These are phyloP conservation scores for Dactylellina drechsleri DNA, from an alignment of 2,329 filamentous ascomycete species.

Conservation along the genomic window DNA sequence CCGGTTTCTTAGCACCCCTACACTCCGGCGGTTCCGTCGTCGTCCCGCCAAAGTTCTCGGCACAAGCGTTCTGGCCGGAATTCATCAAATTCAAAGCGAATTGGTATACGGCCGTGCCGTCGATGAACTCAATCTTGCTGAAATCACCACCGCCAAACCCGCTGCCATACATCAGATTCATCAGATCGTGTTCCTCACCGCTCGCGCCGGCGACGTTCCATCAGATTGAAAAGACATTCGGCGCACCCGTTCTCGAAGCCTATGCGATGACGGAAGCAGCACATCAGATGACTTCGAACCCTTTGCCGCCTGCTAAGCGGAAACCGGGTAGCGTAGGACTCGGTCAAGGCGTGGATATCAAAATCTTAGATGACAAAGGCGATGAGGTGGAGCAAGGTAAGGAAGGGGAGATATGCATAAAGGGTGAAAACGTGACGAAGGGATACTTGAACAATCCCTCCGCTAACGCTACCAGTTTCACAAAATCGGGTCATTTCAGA, in stretches of 20 bases:
- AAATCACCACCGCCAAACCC: conserved; percentile 75
- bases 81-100: conserved; percentile 79
- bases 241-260: conserved; percentile 84
- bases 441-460: conserved; percentile 85
- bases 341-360: conserved; percentile 83
- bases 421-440: conserved; percentile 82
- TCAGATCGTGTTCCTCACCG: conserved; percentile 85
- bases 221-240: conserved; percentile 78
- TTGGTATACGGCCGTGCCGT: conserved; percentile 91
- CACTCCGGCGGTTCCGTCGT: conserved; percentile 80
- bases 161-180: conserved; percentile 80
- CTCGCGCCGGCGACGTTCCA: conserved; percentile 83
- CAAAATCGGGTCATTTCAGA: conserved; percentile 81
- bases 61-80: conserved; percentile 82
- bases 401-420: conserved; percentile 85
- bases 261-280: conserved; percentile 94
- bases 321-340: conserved; percentile 84
- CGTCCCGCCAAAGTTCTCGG: conserved; percentile 81
- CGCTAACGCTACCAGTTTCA: conserved; percentile 79
- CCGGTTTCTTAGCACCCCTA: conserved; percentile 81
- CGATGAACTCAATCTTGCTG: conserved; percentile 88
- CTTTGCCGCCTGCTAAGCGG: conserved; percentile 75
- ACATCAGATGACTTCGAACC: conserved; percentile 84
- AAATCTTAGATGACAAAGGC: conserved; percentile 75
- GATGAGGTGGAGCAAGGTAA: conserved; percentile 73